These are phyloP conservation scores for Hortiboletus campestris DNA, from an alignment of 768 basidiomycete species.

Conservation along the genomic window DNA sequence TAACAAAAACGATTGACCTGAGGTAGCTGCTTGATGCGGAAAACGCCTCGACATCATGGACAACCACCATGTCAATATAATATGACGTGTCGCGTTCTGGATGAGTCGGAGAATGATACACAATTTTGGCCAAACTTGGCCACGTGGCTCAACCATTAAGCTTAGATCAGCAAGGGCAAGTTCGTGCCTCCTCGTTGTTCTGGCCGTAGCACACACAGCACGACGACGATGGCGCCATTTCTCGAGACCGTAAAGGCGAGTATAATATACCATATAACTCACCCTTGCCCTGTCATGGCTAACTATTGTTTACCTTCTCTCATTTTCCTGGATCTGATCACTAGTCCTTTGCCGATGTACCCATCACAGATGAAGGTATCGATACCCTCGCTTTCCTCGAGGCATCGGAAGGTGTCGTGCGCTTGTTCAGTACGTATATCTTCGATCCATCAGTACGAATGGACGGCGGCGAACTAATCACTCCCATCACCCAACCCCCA, in stretches of 20 bases:
- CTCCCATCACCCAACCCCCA: neutral
- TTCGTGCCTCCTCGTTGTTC: neutral
- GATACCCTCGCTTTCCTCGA: conserved; percentile 87
- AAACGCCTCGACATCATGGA: no score
- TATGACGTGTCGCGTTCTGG: no score
- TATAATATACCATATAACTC: neutral
- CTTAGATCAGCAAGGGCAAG: no score
- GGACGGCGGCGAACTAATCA: neutral
- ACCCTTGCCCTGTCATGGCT: neutral
- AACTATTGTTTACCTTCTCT: neutral
- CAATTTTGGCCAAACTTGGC: no score
- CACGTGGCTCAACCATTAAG: no score
- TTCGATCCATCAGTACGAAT: neutral
- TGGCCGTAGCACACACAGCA: neutral
- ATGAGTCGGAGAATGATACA: no score
- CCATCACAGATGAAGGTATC: conserved; percentile 81
- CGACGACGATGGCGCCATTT: conserved; percentile 65
- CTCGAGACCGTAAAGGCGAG: conserved; percentile 66
- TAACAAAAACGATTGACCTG: no score
- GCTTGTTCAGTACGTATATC: conserved; percentile 73
- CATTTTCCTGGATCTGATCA: neutral
- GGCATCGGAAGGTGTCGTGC: conserved; percentile 83
- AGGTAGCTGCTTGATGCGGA: no score
- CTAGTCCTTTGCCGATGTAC: conserved; percentile 93
- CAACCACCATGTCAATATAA: no score